These are phyloP conservation scores for Penicillium fimorum DNA, from an alignment of 495 filamentous ascomycete genomes.

Conservation along the genomic window DNA sequence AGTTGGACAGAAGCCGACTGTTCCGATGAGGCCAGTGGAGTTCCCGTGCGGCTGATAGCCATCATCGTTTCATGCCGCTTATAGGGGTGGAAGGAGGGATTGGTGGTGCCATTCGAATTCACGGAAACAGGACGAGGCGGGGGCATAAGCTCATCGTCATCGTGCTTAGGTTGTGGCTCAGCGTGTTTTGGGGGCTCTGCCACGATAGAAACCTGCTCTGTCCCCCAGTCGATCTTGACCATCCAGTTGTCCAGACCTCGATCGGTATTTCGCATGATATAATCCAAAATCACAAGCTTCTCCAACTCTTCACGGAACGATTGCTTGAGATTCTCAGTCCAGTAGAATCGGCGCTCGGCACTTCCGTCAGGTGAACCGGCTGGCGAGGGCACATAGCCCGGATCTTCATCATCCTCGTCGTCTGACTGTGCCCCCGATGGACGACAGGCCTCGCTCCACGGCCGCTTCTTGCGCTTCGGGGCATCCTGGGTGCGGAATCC, in stretches of 20 bases:
- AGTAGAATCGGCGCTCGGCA: conserved; percentile 62
- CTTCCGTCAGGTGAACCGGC: conserved; percentile 47
- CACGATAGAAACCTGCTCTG: conserved; percentile 76
- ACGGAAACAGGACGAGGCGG: conserved; percentile 58
- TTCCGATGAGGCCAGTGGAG: conserved; percentile 46
- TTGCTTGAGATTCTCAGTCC: conserved; percentile 87
- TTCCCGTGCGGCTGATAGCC: conserved; percentile 61
- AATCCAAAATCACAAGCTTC: conserved; percentile 96
- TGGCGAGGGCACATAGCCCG: conserved; percentile 43
- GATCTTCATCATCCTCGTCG: conserved; percentile 72
- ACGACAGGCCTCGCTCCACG: conserved; percentile 84
- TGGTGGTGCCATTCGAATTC: conserved; percentile 38
- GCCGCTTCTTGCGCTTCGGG: conserved; percentile 66
- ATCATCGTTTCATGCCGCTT: conserved; percentile 81
- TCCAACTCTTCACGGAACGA: conserved; percentile 93
- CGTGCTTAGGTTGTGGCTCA: conserved; percentile 38
- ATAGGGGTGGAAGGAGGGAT: conserved; percentile 60
- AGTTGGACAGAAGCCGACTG: conserved; percentile 65
- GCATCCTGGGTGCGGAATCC: conserved; percentile 69
- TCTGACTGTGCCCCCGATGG: conserved; percentile 65
- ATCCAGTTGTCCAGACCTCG: conserved; percentile 99
- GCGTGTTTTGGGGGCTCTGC: conserved; percentile 76
- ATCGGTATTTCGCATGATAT: conserved; percentile 99
- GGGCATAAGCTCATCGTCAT: conserved; percentile 52
- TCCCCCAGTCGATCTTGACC: conserved; percentile 89